Evolutionary conservation across 352 stramenopile genomes (phyloP).

Genomic region (Globisporangium spiculum): DNA sequence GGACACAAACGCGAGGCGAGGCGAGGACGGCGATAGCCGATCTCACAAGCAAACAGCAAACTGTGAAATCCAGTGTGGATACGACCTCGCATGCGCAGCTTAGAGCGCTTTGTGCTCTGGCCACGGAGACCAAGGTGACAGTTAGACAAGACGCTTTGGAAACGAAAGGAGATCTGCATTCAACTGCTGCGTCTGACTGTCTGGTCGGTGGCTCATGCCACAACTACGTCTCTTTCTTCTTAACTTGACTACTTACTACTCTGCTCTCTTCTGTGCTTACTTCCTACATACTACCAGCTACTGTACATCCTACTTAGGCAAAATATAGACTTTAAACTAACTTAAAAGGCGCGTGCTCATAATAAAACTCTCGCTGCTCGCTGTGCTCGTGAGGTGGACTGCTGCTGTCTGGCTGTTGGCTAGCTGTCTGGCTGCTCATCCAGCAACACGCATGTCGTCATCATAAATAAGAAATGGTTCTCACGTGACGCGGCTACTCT

Average conservation of each 20-base stretch:
- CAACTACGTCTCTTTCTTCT: constrained; percentile 8
- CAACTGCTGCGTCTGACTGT: background rate
- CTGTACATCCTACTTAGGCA: constrained; percentile 19
- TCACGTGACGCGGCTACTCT: constrained; percentile 18
- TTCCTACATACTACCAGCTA: constrained; percentile 17
- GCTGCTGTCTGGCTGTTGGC: background rate
- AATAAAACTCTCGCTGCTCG: background rate
- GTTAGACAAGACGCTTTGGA: no score
- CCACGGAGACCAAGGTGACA: no score
- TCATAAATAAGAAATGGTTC: constrained; percentile 43
- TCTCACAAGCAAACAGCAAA: no score
- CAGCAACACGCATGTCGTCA: constrained; percentile 8
- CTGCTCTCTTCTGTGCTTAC: background rate
- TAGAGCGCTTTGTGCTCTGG: no score
- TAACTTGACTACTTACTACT: background rate
- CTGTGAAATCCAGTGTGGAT: no score
- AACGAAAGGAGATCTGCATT: background rate
- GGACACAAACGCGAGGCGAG: no score
- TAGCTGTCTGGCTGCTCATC: background rate
- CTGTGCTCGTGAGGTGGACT: background rate
- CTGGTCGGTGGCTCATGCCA: background rate
- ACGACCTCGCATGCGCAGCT: no score
- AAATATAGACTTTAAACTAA: constrained; percentile 12
- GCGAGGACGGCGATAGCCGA: no score
- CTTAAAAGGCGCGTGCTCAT: constrained; percentile 9